phyloP scores from a whole-genome alignment of 192 early-diverging fungal genomes.

The Backusella circina region DNA sequence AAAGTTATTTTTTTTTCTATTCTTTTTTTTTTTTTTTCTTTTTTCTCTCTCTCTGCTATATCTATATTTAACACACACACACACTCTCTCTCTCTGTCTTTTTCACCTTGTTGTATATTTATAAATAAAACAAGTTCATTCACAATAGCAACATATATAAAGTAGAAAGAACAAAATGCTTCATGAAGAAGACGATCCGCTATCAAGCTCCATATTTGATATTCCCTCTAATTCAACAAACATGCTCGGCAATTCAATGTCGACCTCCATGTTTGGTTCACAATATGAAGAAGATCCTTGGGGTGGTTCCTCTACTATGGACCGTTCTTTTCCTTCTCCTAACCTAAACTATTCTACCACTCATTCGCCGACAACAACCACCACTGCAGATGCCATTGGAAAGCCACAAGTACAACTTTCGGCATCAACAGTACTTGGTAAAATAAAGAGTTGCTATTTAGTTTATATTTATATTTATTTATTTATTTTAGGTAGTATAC shows the following conservation, averaged over 20 bases:
- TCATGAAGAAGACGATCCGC: conserved; percentile 27
- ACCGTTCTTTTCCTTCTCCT: conserved; percentile 13
- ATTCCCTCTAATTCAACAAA: conserved; percentile 7
- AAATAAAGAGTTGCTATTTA: no score
- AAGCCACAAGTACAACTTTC: not conserved
- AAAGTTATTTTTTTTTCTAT: not conserved
- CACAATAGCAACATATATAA: not conserved
- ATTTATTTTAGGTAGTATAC: conserved; percentile 36
- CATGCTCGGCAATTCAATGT: conserved; percentile 11
- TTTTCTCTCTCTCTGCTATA: not conserved
- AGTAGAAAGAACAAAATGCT: conserved; percentile 10
- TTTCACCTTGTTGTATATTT: not conserved
- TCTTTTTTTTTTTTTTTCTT: not conserved
- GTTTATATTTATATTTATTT: not conserved
- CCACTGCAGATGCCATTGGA: not conserved
- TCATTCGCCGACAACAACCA: no score
- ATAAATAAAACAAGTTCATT: not conserved
- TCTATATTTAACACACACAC: no score
- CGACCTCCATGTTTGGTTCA: conserved; percentile 23
- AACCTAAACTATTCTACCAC: conserved; percentile 2
- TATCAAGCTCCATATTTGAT: conserved; percentile 28
- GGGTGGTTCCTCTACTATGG: conserved; percentile 18
- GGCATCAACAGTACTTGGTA: not conserved
- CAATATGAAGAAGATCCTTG: conserved; percentile 33
- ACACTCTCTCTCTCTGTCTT: not conserved